These are phyloP conservation scores for Candida namnaoensis DNA, from an alignment of 805 yeast species.

Conservation along the genomic window DNA sequence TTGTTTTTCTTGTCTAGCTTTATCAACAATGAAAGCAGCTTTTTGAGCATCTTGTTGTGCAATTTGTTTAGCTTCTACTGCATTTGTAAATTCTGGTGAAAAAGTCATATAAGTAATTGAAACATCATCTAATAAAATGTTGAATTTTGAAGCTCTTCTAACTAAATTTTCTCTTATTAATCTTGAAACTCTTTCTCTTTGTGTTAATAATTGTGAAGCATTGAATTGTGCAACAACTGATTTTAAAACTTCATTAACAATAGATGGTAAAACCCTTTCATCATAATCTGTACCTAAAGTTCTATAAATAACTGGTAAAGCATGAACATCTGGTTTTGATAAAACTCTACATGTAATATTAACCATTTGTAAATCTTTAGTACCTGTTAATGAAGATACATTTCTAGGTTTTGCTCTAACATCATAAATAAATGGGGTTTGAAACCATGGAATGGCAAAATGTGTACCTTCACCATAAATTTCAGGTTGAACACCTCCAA, in stretches of 20 bases:
- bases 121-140: constrained; percentile 86
- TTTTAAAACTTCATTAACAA: constrained; percentile 94
- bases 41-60: constrained; percentile 99
- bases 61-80: constrained; percentile 97
- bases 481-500: constrained; percentile 74
- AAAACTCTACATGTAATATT: constrained; percentile 97
- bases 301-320: constrained; percentile 80
- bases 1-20: constrained; percentile 96
- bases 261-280: constrained; percentile 95
- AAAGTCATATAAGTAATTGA: constrained; percentile 95
- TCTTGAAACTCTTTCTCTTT: constrained; percentile 91
- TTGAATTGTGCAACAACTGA: constrained; percentile 97
- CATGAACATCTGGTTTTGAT: constrained; percentile 73
- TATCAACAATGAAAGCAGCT: constrained; percentile 95
- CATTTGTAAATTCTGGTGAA: constrained; percentile 94
- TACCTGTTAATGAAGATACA: constrained; percentile 93
- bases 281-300: constrained; percentile 94
- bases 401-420: constrained; percentile 97
- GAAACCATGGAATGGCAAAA: constrained; percentile 88
- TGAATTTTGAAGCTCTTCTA: constrained; percentile 87
- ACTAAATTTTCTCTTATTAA: constrained; percentile 85
- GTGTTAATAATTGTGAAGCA: constrained; percentile 97
- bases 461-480: constrained; percentile 95
- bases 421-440: constrained; percentile 86
- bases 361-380: constrained; percentile 98